A percentile compares a stretch with the other conserved stretches of the same genome.
Evolutionary conservation across 129 eudicot species (phyloP).

Genomic region (Flaveria linearis): DNA sequence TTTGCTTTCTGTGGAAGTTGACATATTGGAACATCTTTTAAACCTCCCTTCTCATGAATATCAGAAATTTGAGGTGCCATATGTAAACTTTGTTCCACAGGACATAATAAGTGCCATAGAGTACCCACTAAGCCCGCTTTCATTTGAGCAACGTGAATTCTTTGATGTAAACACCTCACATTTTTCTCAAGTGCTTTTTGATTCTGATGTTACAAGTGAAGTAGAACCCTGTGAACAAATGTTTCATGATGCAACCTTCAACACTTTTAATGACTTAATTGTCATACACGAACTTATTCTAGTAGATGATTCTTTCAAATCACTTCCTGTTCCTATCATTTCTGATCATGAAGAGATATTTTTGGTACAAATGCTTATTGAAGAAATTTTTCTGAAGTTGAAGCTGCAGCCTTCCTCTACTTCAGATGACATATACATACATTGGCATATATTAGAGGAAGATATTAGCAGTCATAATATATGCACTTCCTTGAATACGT

Average conservation of each 20-base stretch:
- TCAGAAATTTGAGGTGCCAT: constrained; percentile 30
- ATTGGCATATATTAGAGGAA: constrained; percentile 78
- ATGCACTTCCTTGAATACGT: constrained; percentile 41
- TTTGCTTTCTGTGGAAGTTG: constrained; percentile 53
- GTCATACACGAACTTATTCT: constrained; percentile 70
- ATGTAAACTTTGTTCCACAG: constrained; percentile 36
- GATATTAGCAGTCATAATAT: constrained; percentile 43
- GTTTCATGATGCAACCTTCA: constrained; percentile 49
- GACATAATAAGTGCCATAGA: constrained; percentile 49
- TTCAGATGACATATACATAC: constrained; percentile 87
- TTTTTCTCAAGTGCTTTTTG: constrained; percentile 36
- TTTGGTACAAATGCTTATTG: constrained; percentile 42
- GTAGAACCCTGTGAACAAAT: constrained; percentile 50
- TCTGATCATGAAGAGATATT: constrained; percentile 43
- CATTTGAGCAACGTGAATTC: constrained; percentile 58
- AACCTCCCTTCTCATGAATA: constrained; percentile 31
- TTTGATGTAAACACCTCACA: constrained; percentile 45
- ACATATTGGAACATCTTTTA: constrained; percentile 49
- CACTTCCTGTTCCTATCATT: constrained; percentile 78
- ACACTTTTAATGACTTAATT: constrained; percentile 58
- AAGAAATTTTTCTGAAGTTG: constrained; percentile 47
- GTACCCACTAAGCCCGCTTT: constrained; percentile 24
- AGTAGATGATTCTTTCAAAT: constrained; percentile 65
- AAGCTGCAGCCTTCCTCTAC: constrained; percentile 63
- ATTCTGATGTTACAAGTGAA: constrained; percentile 32